Percentiles rank a stretch among this genome's conserved stretches.
These are phyloP conservation scores for Selaginella tamariscina DNA, from an alignment of 75 land plant species.

Conservation along the genomic window DNA sequence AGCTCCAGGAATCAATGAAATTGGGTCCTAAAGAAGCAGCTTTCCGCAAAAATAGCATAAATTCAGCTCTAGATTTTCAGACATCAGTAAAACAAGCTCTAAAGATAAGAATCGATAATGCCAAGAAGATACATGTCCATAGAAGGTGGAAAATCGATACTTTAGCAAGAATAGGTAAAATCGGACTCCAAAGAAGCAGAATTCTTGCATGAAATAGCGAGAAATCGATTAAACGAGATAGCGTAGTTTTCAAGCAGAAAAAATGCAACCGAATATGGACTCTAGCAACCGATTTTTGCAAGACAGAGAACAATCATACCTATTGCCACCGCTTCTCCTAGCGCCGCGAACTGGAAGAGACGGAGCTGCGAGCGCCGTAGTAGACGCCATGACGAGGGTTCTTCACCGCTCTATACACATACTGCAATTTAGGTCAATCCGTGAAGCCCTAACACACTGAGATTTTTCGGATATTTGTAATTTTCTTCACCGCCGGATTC, in stretches of 20 bases:
- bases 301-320: too few relatives aligned
- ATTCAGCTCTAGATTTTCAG: too few relatives aligned
- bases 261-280: too few relatives aligned
- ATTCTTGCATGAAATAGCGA: background rate
- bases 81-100: too few relatives aligned
- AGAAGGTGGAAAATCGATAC: too few relatives aligned
- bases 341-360: background rate
- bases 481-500: background rate
- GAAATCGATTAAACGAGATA: background rate
- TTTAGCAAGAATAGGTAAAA: background rate
- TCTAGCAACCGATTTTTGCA: too few relatives aligned
- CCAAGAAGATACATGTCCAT: too few relatives aligned
- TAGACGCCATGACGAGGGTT: background rate
- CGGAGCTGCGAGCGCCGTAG: background rate
- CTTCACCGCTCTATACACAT: background rate
- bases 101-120: too few relatives aligned
- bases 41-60: too few relatives aligned
- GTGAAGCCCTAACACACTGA: background rate
- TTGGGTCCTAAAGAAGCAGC: too few relatives aligned
- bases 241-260: background rate
- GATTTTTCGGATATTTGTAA: background rate
- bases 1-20: too few relatives aligned
- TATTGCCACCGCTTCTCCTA: background rate
- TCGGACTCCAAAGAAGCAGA: background rate
- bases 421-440: background rate